Conservation (phyloP, 2,329 filamentous ascomycete species). For the Pseudomassariella vexata region DNA sequence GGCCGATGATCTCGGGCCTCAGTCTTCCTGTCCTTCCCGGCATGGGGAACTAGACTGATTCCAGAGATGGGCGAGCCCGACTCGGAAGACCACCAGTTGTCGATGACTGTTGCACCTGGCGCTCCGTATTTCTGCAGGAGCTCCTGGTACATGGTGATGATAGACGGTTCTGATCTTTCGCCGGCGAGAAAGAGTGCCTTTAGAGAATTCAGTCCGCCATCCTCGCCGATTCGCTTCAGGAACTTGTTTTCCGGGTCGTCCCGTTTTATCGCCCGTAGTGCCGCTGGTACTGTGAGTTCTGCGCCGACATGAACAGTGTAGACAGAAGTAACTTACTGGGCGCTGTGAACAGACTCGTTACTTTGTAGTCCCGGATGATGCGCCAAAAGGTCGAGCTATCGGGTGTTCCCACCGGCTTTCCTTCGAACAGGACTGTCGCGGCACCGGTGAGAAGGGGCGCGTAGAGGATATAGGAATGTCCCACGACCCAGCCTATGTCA, state of each 20-base stretch:
- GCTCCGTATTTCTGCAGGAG: conserved; percentile 64
- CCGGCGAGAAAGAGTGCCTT: conserved; percentile 79
- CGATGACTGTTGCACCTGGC: conserved; percentile 50
- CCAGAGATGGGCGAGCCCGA: conserved; percentile 54
- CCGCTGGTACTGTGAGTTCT: conserved; percentile 33
- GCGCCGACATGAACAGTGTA: too few relatives aligned
- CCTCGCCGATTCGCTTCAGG: conserved; percentile 57
- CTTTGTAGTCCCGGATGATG: conserved; percentile 76
- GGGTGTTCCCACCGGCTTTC: conserved; percentile 26
- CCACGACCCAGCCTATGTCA: conserved; percentile 94
- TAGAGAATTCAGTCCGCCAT: conserved; percentile 66
- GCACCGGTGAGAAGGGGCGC: conserved; percentile 80
- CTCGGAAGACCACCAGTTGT: conserved; percentile 60
- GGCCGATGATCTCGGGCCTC: conserved; percentile 29
- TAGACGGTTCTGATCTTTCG: conserved; percentile 81
- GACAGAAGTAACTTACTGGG: too few relatives aligned
- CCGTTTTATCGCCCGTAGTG: conserved; percentile 78
- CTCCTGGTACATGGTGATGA: conserved; percentile 74
- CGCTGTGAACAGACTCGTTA: conserved; percentile 72
- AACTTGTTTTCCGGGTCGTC: conserved; percentile 72
- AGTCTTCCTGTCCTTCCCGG: conserved; percentile 47
- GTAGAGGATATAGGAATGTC: conserved; percentile 83
- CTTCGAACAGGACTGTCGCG: conserved; percentile 83
- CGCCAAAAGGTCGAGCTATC: conserved; percentile 87
- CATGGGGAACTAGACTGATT: conserved; percentile 49